A percentile compares a stretch with the other conserved stretches of the same genome.
Evolutionary conservation across 257 asterid species (phyloP).

Genomic region (Solanum pennellii): DNA sequence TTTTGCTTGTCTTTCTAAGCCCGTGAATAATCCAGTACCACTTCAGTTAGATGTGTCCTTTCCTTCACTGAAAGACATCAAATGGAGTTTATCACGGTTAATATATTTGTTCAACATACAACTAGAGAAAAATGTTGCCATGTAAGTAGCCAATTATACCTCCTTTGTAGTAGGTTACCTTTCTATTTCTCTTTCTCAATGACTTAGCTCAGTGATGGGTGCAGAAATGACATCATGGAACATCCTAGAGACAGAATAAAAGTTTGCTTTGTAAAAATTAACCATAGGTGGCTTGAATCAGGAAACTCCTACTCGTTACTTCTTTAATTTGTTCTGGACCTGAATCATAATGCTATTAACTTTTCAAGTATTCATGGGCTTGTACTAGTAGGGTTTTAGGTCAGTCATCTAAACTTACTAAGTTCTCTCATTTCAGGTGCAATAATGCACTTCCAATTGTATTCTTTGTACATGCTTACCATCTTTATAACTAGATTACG

Average conservation of each 20-base stretch:
- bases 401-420: neutral
- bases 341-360: neutral
- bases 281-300: neutral
- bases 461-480: neutral
- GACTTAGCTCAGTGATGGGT: neutral
- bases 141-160: slow-evolving; percentile 41
- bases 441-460: neutral
- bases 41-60: slow-evolving; percentile 78
- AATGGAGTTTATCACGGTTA: slow-evolving; percentile 69
- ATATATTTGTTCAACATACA: slow-evolving; percentile 83
- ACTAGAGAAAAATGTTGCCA: slow-evolving; percentile 86
- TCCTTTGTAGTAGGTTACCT: neutral
- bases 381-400: neutral
- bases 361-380: neutral
- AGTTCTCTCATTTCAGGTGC: neutral
- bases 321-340: neutral
- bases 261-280: neutral
- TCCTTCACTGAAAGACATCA: slow-evolving; percentile 65
- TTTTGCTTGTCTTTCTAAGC: slow-evolving; percentile 75
- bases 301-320: neutral
- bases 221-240: neutral
- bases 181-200: neutral
- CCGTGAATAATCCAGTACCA: slow-evolving; percentile 78
- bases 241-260: neutral
- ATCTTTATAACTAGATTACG: neutral